Evolutionary conservation across 257 asterid species (phyloP).

Genomic region (Catharanthus roseus): DNA sequence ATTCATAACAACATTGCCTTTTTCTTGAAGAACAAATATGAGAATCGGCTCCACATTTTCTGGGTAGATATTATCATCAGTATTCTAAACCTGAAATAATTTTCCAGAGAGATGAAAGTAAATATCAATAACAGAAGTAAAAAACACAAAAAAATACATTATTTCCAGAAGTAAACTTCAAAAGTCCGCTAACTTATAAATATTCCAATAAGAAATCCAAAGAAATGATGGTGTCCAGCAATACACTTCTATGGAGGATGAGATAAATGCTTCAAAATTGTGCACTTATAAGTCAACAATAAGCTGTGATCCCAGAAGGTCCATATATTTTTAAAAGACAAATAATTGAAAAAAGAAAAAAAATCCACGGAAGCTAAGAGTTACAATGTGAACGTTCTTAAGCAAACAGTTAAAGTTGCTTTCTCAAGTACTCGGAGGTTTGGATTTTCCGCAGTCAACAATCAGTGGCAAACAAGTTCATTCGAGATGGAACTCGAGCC

Average conservation of each 20-base stretch:
- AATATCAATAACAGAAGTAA: background rate
- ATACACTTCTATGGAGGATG: background rate
- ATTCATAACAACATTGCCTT: slow-evolving; percentile 67
- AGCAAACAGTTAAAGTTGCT: background rate
- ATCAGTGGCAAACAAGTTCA: background rate
- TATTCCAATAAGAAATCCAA: background rate
- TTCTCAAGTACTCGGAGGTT: too few species aligned
- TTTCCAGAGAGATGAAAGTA: slow-evolving; percentile 5
- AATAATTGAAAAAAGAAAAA: background rate
- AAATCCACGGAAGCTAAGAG: background rate
- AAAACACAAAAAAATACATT: background rate
- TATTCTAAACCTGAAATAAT: slow-evolving; percentile 79
- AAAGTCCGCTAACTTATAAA: background rate
- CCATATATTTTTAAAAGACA: background rate
- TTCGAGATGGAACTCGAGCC: background rate
- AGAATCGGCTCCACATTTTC: slow-evolving; percentile 76
- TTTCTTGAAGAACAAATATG: slow-evolving; percentile 76
- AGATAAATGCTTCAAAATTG: background rate
- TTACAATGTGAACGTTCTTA: background rate
- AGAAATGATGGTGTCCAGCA: background rate
- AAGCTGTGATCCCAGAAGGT: background rate
- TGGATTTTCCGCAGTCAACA: background rate
- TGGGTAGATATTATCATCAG: slow-evolving; percentile 84
- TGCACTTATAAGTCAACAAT: background rate
- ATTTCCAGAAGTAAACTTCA: background rate